phyloP scores from a whole-genome alignment of 257 asterid genomes.

The Solanum clarkiae region DNA sequence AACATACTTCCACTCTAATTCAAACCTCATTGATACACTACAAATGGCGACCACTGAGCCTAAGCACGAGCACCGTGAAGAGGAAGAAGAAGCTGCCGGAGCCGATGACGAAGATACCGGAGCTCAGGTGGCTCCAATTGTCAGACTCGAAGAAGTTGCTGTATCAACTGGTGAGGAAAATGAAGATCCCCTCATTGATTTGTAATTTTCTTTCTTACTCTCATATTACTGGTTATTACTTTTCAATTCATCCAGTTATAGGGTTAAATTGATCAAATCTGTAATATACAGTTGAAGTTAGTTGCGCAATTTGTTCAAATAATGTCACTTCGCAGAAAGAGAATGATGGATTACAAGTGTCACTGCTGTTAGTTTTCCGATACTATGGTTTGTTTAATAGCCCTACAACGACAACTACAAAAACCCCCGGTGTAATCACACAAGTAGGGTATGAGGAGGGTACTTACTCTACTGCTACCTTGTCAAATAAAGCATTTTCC shows the following conservation, averaged over 20 bases:
- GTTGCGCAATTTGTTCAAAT: not conserved
- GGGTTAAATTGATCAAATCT: constrained; percentile 1
- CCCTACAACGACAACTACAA: not conserved
- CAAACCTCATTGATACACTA: not conserved
- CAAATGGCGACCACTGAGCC: constrained; percentile 34
- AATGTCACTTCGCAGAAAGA: not conserved
- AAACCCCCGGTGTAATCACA: not conserved
- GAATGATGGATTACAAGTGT: not conserved
- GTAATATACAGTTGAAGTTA: not conserved
- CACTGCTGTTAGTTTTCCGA: not conserved
- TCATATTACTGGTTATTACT: not conserved
- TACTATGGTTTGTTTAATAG: not conserved
- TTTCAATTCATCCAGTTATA: not conserved
- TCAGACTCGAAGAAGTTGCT: constrained; percentile 33
- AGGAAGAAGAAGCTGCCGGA: constrained; percentile 17
- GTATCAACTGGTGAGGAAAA: constrained; percentile 53
- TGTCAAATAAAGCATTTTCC: not conserved
- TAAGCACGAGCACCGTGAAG: constrained; percentile 23
- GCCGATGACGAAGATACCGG: constrained; percentile 57
- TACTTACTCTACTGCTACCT: too few species aligned
- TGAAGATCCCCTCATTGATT: constrained; percentile 34
- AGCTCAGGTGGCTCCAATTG: constrained; percentile 54
- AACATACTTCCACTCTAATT: not conserved
- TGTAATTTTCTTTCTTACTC: constrained; percentile 7
- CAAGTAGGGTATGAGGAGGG: not conserved